Evolutionary conservation across 495 filamentous ascomycete genomes (phyloP), one percentile per base, ranked within the genome.

Genomic region (Penicillium coffeae): DNA sequence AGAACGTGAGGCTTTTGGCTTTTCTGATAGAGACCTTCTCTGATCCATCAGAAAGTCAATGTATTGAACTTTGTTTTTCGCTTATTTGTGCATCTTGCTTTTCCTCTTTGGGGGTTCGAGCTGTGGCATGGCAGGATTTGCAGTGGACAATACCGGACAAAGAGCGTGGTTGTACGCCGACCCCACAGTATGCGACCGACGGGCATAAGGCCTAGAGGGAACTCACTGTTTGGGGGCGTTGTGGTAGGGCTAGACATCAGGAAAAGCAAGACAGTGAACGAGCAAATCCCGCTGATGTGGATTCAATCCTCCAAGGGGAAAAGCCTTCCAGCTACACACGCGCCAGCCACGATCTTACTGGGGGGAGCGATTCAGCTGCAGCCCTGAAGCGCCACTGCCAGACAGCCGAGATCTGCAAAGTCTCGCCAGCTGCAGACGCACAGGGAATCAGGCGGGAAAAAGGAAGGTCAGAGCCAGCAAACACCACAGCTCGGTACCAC

Each of bases 321-420:
- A 9, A 4, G 13, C 8, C 27, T 36, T 50, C 47, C 55, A 58
- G 55, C 55, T 51, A 27, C n/a, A 16, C 42, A 45, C 35, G 25
- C 44, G 20, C 48, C 55, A 54, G 55, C 55, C 55, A 58, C 50
- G 42, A 45, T 46, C 22, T 25, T 30, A 42, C 43, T 30, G 25
- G 25, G 25, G 25, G 10, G 10, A 30, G n/a, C n/a, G 25, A 58
- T 70, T 70, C 66, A 70, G 66, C 66, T 70, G 60, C 45, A 46
- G 45, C 49, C 50, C 22, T 37, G 49, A 52, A 47, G 58, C 66
- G 66, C 66, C 66, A 70, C 66, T 47, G 21, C 21, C 38, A 47
- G 47, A 22, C 19, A 8, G n/a, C 38, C 19, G 22, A 19, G 51
- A 48, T 53, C 51, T 51, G 52, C 47, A 22, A n/a, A n/a, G 6